Evolutionary conservation across 139 green algal genomes (phyloP), one percentile per base, ranked within the genome.

Genomic region (Nannochloris sp.): DNA sequence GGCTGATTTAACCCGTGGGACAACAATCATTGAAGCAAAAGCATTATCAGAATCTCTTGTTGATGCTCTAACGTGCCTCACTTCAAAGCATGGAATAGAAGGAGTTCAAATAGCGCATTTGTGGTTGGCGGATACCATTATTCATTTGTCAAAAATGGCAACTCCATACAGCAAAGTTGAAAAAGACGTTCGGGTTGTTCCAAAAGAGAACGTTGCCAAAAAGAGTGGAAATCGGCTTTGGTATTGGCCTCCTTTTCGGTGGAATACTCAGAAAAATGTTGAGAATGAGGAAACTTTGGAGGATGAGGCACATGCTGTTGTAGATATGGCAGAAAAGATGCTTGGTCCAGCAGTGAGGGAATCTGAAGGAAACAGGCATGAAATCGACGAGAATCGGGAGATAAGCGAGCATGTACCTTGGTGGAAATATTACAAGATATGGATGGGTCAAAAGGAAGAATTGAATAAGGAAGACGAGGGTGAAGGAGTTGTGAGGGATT

Each of bases 51-150:
- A 50, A 34, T 50, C 48, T 37, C 44, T 23, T 44, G 60, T 64
- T 31, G 57, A 64, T 27, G 27, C 25, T 5, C 21, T 44, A 3
- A 48, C 68, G 77, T 75, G 64, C 2, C 69, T 91, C 5, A 64
- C 79, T 2, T 44, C 65, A 1, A 50, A 62, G 11, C 49, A 66
- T 2, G 81, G 81, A 11, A 56, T 53, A 1, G 40, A 68, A 1
- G 84, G 84, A 3, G 64, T 87, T 12, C 69, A 76, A n/a, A 68
- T 85, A 9, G 81, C 81, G 0, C 69, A 85, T 61, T 68, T 74
- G 31, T 91, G 85, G 85, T 76, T 91, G 31, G 74, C 73, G 3
- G 69, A 81, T 11, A 57, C 90, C 50, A 79, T 91, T 34, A 62
- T 72, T 10, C 48, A 70, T 61, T 73, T 91, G 44, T 81, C 79